Percentiles rank a stretch among this genome's conserved stretches.
Evolutionary conservation across 2,329 filamentous ascomycete species (phyloP).

Genomic region (Acrocalymma vagum): DNA sequence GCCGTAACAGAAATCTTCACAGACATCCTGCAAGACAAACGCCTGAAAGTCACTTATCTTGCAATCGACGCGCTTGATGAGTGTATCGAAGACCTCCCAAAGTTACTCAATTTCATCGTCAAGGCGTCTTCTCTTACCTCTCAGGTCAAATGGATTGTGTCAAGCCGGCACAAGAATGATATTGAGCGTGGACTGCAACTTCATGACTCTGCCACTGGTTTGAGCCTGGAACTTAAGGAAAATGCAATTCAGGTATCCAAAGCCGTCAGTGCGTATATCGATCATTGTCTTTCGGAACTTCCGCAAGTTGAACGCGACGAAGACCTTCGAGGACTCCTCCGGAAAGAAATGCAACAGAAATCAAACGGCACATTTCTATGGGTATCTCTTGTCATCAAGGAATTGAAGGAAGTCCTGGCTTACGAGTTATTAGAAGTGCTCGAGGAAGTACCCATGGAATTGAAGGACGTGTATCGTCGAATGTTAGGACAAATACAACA

Average conservation of each 20-base stretch:
- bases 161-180: constrained; percentile 53
- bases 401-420: constrained; percentile 24
- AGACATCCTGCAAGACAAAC: constrained; percentile 49
- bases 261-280: constrained; percentile 51
- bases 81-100: constrained; percentile 31
- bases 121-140: constrained; percentile 11
- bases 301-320: constrained; percentile 22
- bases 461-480: constrained; percentile 47
- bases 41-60: constrained; percentile 39
- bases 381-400: constrained; percentile 25
- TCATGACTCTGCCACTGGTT: constrained; percentile 20
- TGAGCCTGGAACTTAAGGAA: constrained; percentile 45
- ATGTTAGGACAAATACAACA: constrained; percentile 52
- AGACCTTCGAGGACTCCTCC: constrained; percentile 9
- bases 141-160: constrained; percentile 23
- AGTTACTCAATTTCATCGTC: constrained; percentile 1
- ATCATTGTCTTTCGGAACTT: constrained; percentile 40
- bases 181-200: constrained; percentile 44
- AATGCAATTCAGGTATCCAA: constrained; percentile 44
- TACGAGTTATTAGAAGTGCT: constrained; percentile 12
- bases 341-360: constrained; percentile 37
- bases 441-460: constrained; percentile 35
- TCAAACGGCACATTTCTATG: constrained; percentile 48
- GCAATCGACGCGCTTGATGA: constrained; percentile 61
- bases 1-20: constrained; percentile 48